Percentiles rank a stretch among this genome's conserved stretches.
These are phyloP conservation scores for Coniochaeta pulveracea DNA, from an alignment of 2,329 filamentous ascomycete species.

Conservation along the genomic window DNA sequence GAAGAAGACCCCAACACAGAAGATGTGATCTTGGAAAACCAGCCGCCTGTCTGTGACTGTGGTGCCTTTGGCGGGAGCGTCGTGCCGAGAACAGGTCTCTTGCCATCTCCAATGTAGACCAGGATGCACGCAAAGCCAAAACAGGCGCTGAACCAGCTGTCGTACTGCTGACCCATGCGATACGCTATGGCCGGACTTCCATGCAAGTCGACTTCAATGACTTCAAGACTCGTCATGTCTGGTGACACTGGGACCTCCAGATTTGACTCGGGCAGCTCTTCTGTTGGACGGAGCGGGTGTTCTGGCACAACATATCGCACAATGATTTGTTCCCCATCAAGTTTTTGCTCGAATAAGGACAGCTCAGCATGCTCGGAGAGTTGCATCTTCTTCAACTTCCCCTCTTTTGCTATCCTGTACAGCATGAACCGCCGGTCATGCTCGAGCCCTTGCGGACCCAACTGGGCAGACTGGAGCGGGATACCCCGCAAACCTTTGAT, in stretches of 20 bases:
- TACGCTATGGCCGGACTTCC: slow-evolving; percentile 45
- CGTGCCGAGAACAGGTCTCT: slow-evolving; percentile 46
- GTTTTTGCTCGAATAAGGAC: slow-evolving; percentile 51
- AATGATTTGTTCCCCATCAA: slow-evolving; percentile 24
- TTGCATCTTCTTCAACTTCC: slow-evolving; percentile 44
- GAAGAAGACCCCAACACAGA: slow-evolving; percentile 12
- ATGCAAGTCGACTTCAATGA: slow-evolving; percentile 46
- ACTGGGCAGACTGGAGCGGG: slow-evolving; percentile 34
- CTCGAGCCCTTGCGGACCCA: slow-evolving; percentile 50
- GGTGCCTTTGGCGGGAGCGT: slow-evolving; percentile 29
- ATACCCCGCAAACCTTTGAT: slow-evolving; percentile 62
- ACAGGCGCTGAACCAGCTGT: slow-evolving; percentile 55
- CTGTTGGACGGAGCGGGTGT: slow-evolving; percentile 19
- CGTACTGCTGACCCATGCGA: slow-evolving; percentile 48
- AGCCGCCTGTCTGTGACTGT: slow-evolving; percentile 13
- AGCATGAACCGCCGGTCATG: slow-evolving; percentile 65
- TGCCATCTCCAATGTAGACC: slow-evolving; percentile 52
- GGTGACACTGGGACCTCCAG: slow-evolving; percentile 49
- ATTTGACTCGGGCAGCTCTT: slow-evolving; percentile 25
- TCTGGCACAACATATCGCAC: slow-evolving; percentile 26
- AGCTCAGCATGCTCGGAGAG: slow-evolving; percentile 46
- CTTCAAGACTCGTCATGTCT: slow-evolving; percentile 28
- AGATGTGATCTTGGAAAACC: slow-evolving; percentile 22
- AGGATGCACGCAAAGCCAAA: slow-evolving; percentile 52
- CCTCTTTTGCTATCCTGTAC: slow-evolving; percentile 32